Conservation (phyloP, 768 basidiomycete genomes). For the Pisolithus microcarpus region DNA sequence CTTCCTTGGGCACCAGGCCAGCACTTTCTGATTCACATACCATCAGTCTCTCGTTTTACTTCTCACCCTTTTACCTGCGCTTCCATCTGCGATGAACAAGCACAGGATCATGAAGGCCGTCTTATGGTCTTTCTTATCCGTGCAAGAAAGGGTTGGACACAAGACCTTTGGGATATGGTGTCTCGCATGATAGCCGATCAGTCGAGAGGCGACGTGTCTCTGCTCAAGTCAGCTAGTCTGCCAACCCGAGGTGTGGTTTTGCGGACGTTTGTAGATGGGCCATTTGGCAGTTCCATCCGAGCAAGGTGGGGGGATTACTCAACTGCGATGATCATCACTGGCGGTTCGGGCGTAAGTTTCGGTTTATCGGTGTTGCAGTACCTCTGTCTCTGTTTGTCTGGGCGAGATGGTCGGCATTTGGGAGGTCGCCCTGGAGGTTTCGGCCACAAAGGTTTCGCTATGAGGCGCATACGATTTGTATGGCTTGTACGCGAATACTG, state of each 20-base stretch:
- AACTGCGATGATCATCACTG: slow-evolving; percentile 55
- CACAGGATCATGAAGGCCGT: slow-evolving; percentile 38
- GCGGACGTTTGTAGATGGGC: slow-evolving; percentile 57
- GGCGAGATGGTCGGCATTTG: slow-evolving; percentile 42
- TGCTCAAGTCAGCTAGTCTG: slow-evolving; percentile 6
- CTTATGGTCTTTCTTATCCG: slow-evolving; percentile 63
- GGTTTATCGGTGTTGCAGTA: slow-evolving; percentile 61
- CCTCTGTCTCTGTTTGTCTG: slow-evolving; percentile 50
- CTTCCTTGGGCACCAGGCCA: slow-evolving; percentile 73
- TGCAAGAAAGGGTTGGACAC: slow-evolving; percentile 64
- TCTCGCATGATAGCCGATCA: slow-evolving; percentile 29
- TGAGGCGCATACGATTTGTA: slow-evolving; percentile 58
- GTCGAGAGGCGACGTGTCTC: slow-evolving; percentile 20
- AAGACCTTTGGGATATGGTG: slow-evolving; percentile 54
- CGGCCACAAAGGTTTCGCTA: slow-evolving; percentile 34
- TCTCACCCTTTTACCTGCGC: slow-evolving; percentile 72
- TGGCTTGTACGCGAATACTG: slow-evolving; percentile 76
- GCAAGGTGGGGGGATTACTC: slow-evolving; percentile 54
- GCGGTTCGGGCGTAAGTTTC: slow-evolving; percentile 73
- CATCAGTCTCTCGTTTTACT: slow-evolving; percentile 52
- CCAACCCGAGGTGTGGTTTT: slow-evolving; percentile 46
- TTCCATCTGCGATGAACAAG: slow-evolving; percentile 47
- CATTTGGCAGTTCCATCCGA: slow-evolving; percentile 59
- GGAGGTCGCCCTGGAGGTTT: slow-evolving; percentile 42
- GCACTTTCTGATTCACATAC: slow-evolving; percentile 63